Conservation (phyloP, 1,284 basidiomycete genomes). For the Ustilago bromivora region DNA sequence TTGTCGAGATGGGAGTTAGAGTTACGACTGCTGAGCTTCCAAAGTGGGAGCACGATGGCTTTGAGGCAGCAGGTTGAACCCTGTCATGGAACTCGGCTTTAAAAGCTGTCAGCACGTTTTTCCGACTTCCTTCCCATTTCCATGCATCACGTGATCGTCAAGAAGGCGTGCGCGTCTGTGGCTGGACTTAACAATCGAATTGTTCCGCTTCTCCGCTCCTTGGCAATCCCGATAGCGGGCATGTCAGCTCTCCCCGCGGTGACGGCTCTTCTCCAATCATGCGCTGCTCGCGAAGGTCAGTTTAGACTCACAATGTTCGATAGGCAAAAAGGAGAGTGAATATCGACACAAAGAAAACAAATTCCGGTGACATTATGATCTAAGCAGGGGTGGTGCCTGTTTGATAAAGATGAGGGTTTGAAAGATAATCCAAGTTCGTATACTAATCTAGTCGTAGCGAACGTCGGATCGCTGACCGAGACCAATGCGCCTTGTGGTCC, state of each 20-base stretch:
- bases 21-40: not conserved
- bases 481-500: conserved; percentile 41
- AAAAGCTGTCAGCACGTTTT: conserved; percentile 17
- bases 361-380: conserved; percentile 12
- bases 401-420: not conserved
- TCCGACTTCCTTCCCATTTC: not conserved
- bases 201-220: not conserved
- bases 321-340: not conserved
- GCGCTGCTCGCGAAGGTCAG: not conserved
- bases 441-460: conserved; percentile 25
- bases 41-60: not conserved
- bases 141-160: too few species aligned
- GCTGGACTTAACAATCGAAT: too few species aligned
- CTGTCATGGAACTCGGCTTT: conserved; percentile 1
- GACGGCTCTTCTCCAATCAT: not conserved
- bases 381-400: not conserved
- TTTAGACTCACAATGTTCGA: not conserved
- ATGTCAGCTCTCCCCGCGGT: too few species aligned
- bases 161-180: too few species aligned
- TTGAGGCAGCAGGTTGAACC: not conserved
- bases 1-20: not conserved
- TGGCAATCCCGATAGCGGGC: not conserved
- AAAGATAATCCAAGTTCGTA: not conserved
- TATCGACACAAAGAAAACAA: conserved; percentile 2
- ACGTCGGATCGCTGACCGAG: conserved; percentile 46